Evolutionary conservation across 1,284 basidiomycete genomes (phyloP), one percentile per base, ranked within the genome.

Genomic region (Puccinia polysora): DNA sequence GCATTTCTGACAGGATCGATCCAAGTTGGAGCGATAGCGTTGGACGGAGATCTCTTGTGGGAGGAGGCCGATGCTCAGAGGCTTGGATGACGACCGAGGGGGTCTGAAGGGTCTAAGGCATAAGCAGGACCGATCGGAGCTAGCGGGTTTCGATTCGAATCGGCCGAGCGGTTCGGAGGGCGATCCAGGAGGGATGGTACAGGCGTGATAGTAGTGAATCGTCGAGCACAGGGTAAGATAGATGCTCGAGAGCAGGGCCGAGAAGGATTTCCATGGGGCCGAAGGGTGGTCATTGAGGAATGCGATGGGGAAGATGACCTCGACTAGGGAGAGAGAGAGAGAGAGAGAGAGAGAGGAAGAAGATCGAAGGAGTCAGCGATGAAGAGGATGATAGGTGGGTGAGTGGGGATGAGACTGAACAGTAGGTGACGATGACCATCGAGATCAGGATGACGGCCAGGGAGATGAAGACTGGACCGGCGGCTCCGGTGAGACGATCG

Each of bases 401-500:
- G 7, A 8, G 25, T 4, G 23, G n/a, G 20, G 10, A 20, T 7
- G n/a, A 53, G 59, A 20, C 84, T 89, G 80, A 76, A 94, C 91
- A 92, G 80, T 96, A 97, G 74, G 86, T 87, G 74, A 91, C 76
- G 0, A 85, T 83, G 28, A 90, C 91, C 0, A 83, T 78, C 2
- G 83, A 80, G 45, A 94, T 86, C 52, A 97, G 83, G 5, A 86
- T 75, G 75, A 88, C 83, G 15, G 91, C 93, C 28, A 93, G 82
- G 0, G 81, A 84, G 63, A 97, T 85, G 80, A 97, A 97, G 76
- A 89, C 85, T 0, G 93, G 93, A 0, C 95, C 94, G 15, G 91
- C 93, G 63, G 88, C 87, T 73, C 92, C 91, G 0, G 91, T 96
- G 49, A 95, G 76, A 77, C 84, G 83, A 80, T 96, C 91, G 4